Base-by-base conservation (phyloP, 495 filamentous ascomycete species). In the Penicillium angulare region DNA sequence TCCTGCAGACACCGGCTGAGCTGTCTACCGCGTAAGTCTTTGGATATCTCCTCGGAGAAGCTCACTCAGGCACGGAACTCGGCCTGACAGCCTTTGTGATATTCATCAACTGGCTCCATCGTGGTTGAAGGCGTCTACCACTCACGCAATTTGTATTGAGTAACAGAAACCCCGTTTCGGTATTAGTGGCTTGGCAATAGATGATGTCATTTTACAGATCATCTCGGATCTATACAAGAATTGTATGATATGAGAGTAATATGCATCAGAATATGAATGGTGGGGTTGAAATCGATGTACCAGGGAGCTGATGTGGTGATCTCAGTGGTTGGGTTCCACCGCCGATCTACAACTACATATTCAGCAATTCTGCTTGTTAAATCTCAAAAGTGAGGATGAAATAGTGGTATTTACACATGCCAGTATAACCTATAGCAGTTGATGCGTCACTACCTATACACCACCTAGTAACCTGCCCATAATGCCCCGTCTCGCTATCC, bases 131-230 rank as follows among this genome's bases (percentile, higher is more conserved):
- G 20, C 3, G 17, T 43, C 64, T 65, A 38, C 69, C 72, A 69
- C 40, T 71, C 61, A 69, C 36, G 33, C 48, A n/a, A 41, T 68
- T 69, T 66, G 55, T 24, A 55, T 75, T 69, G 63, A 52, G 72
- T 75, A 75, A 75, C 55, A 66, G 60, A 69, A 73, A 73, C 40
- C 54, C 68, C 55, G 39, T 8, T 43, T 60, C 20, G 21, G 68
- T 49, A 21, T 55, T 69, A 67, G 67, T 32, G 52, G 45, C 49
- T 60, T 53, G 57, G 46, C 46, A 31, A 31, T 23, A 8, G 49
- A 49, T 57, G 47, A 58, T 54, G 46, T 57, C 56, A 44, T 40
- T 27, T 17, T 1, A 26, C 5, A 6, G 13, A 48, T 43, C 47
- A 40, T 39, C 38, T 34, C 20, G n/a, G 27, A 6, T 33, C 33